Evolutionary conservation across 805 yeast species (phyloP).

Genomic region (Candida palmyrensis): DNA sequence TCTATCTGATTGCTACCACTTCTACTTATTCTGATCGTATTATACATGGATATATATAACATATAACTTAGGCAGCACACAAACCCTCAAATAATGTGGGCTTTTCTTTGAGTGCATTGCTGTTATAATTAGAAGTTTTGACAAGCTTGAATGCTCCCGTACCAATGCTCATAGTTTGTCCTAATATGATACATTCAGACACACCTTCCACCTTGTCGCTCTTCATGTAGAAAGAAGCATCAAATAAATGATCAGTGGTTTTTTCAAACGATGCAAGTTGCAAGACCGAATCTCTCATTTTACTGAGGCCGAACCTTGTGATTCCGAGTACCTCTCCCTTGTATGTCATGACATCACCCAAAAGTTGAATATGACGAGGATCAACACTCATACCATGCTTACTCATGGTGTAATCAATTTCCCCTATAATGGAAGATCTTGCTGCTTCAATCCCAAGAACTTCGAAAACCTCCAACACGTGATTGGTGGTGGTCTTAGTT

Average conservation of each 20-base stretch:
- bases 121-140: conserved; percentile 45
- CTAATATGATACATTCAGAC: conserved; percentile 93
- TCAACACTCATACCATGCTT: conserved; percentile 99
- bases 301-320: conserved; percentile 95
- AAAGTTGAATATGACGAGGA: conserved; percentile 96
- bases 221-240: conserved; percentile 98
- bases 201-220: conserved; percentile 95
- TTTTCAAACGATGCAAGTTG: conserved; percentile 97
- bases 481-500: conserved; percentile 81
- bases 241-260: conserved; percentile 96
- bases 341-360: conserved; percentile 98
- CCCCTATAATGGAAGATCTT: conserved; percentile 83
- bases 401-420: conserved; percentile 96
- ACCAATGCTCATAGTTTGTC: conserved; percentile 97
- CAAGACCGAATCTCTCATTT: conserved; percentile 96
- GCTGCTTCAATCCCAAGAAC: conserved; percentile 99
- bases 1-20: too few relatives aligned
- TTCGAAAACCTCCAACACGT: conserved; percentile 79
- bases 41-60: too few relatives aligned
- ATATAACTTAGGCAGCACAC: conserved; percentile 18
- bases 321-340: conserved; percentile 98
- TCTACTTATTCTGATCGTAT: too few relatives aligned
- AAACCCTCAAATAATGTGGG: conserved; percentile 45
- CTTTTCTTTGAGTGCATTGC: conserved; percentile 36
- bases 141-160: conserved; percentile 93